These are phyloP conservation scores for Alternaria atra DNA, from an alignment of 2,329 filamentous ascomycete species.

Conservation along the genomic window DNA sequence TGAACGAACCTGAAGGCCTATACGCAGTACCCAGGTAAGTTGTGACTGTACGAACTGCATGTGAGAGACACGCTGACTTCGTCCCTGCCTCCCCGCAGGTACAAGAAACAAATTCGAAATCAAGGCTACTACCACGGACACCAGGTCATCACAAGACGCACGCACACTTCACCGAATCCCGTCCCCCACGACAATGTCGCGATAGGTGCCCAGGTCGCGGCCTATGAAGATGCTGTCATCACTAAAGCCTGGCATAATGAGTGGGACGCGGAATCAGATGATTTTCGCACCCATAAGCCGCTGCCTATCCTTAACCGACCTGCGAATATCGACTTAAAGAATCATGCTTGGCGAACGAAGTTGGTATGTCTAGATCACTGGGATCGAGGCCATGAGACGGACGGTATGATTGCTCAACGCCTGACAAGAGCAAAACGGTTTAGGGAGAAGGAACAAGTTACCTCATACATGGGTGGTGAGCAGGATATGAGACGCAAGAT, in stretches of 20 bases:
- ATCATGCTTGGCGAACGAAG: conserved; percentile 1
- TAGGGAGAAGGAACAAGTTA: neutral
- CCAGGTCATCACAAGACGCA: neutral
- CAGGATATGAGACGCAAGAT: conserved; percentile 4
- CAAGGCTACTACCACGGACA: neutral
- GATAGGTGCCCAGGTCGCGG: neutral
- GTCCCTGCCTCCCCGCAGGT: neutral
- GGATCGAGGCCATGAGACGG: conserved; percentile 11
- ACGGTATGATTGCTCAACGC: conserved; percentile 10
- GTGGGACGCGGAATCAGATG: conserved; percentile 10
- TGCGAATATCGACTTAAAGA: conserved; percentile 8
- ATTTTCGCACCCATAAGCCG: conserved; percentile 3
- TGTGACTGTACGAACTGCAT: no score
- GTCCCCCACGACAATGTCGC: no score
- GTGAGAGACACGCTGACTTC: no score
- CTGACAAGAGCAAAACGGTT: neutral
- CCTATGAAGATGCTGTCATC: neutral
- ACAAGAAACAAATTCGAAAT: neutral
- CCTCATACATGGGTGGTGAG: neutral
- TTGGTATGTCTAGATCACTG: conserved; percentile 10
- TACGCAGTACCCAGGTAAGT: neutral
- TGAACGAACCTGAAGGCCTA: neutral
- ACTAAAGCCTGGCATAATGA: conserved; percentile 13
- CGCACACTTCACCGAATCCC: neutral
- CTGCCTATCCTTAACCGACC: conserved; percentile 11